These are phyloP conservation scores for Pseudognaphalium luteoalbum DNA, from an alignment of 129 eudicot species.

Conservation along the genomic window DNA sequence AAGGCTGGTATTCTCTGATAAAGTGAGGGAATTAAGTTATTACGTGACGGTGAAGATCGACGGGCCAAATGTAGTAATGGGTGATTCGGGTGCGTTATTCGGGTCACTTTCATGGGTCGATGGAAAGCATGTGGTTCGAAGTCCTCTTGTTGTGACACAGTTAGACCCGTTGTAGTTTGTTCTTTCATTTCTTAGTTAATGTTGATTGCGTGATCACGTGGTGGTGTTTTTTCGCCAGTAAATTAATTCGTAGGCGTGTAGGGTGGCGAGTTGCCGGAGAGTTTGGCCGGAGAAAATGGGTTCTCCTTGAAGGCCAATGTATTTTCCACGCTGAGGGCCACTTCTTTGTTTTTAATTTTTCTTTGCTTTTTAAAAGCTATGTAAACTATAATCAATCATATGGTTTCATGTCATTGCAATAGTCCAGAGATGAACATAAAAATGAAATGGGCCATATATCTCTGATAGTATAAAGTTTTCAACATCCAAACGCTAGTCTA, in stretches of 20 bases:
- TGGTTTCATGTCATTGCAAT: constrained; percentile 20
- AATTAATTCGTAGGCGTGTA: constrained; percentile 25
- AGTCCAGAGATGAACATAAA: background rate
- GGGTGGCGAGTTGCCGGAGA: constrained; percentile 30
- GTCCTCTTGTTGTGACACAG: constrained; percentile 85
- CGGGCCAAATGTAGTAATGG: constrained; percentile 48
- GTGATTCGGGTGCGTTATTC: constrained; percentile 69
- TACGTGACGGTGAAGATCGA: constrained; percentile 62
- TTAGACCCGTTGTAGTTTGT: constrained; percentile 51
- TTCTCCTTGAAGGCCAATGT: constrained; percentile 25
- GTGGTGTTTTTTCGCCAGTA: constrained; percentile 31
- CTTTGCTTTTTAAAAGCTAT: constrained; percentile 13
- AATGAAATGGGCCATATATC: background rate
- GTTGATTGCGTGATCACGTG: constrained; percentile 26
- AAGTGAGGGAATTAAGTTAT: constrained; percentile 53
- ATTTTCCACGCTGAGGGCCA: constrained; percentile 5
- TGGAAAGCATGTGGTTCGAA: constrained; percentile 84
- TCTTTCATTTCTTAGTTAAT: background rate
- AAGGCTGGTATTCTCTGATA: constrained; percentile 56
- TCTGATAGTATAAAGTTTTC: too few relatives aligned
- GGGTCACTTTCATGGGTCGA: constrained; percentile 80
- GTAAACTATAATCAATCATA: constrained; percentile 31
- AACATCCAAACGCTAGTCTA: too few relatives aligned
- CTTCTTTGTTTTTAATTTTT: constrained; percentile 19
- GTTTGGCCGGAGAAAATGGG: constrained; percentile 30